Evolutionary conservation across 2,329 filamentous ascomycete species (phyloP).

Genomic region (Parastagonospora nodorum): DNA sequence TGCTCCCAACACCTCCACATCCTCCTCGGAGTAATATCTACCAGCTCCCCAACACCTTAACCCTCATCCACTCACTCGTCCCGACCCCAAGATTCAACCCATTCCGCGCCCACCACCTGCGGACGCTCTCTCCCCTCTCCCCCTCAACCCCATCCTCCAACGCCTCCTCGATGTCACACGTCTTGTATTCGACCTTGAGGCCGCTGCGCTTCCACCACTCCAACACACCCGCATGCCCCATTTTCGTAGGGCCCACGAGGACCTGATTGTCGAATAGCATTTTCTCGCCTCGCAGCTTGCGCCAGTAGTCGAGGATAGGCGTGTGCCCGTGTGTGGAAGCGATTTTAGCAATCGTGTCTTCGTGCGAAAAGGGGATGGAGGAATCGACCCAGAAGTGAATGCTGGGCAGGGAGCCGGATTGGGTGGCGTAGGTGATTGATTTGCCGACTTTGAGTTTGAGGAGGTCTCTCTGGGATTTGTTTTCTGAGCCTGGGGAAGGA

Average conservation of each 20-base stretch:
- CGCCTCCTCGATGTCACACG: slow-evolving; percentile 93
- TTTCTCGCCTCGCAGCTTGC: slow-evolving; percentile 72
- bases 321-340: slow-evolving; percentile 86
- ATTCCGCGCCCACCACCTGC: slow-evolving; percentile 86
- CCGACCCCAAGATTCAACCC: slow-evolving; percentile 80
- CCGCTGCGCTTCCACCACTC: slow-evolving; percentile 89
- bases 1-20: too few relatives aligned
- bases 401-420: slow-evolving; percentile 77
- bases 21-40: background rate
- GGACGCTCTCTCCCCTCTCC: slow-evolving; percentile 70
- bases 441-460: slow-evolving; percentile 79
- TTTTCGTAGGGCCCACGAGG: slow-evolving; percentile 83
- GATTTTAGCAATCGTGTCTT: slow-evolving; percentile 81
- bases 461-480: slow-evolving; percentile 20
- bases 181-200: slow-evolving; percentile 86
- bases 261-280: slow-evolving; percentile 84
- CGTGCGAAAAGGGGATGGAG: slow-evolving; percentile 77
- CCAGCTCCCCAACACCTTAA: slow-evolving; percentile 63
- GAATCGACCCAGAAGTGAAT: slow-evolving; percentile 88
- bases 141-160: slow-evolving; percentile 81
- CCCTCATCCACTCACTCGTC: slow-evolving; percentile 89
- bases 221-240: slow-evolving; percentile 80
- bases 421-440: slow-evolving; percentile 80
- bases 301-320: slow-evolving; percentile 82
- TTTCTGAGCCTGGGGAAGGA: slow-evolving; percentile 17